Conservation (phyloP, 805 yeast genomes). For the Priceomyces medius region DNA sequence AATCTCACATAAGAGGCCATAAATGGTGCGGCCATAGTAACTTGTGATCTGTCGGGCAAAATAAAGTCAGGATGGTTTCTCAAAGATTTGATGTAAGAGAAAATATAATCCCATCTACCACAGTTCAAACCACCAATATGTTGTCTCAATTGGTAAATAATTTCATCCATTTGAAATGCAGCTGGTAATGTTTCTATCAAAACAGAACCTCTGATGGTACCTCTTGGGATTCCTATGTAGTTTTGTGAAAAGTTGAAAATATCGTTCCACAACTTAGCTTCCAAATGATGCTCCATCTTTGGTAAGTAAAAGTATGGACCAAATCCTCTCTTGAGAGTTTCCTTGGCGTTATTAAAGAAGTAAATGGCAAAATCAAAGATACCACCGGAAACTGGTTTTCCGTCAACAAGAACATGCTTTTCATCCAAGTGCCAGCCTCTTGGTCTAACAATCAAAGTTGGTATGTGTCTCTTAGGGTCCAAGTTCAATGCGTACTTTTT, state of each 20-base stretch:
- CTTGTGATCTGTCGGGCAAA: conserved; percentile 77
- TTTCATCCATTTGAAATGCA: conserved; percentile 85
- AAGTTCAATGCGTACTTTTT: conserved; percentile 45
- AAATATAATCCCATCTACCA: conserved; percentile 89
- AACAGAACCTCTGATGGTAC: conserved; percentile 78
- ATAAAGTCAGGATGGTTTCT: conserved; percentile 66
- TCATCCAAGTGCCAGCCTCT: conserved; percentile 88
- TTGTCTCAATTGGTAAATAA: conserved; percentile 69
- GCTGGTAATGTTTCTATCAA: conserved; percentile 83
- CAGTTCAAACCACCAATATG: conserved; percentile 82
- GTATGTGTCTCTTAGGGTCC: conserved; percentile 56
- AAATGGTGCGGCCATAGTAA: conserved; percentile 78
- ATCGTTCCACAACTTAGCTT: conserved; percentile 82
- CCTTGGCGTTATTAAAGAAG: conserved; percentile 72
- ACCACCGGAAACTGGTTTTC: conserved; percentile 76
- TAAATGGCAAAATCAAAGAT: conserved; percentile 76
- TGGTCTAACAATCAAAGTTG: conserved; percentile 81
- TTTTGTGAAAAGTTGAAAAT: conserved; percentile 77
- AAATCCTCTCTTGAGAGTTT: conserved; percentile 58
- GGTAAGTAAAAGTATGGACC: conserved; percentile 85
- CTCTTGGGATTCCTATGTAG: conserved; percentile 63
- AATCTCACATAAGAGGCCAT: conserved; percentile 76
- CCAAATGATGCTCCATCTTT: conserved; percentile 83
- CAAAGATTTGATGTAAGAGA: conserved; percentile 73
- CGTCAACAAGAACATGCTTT: conserved; percentile 67